Conservation (phyloP, 2,329 filamentous ascomycete species). For the Colletotrichum camelliae region DNA sequence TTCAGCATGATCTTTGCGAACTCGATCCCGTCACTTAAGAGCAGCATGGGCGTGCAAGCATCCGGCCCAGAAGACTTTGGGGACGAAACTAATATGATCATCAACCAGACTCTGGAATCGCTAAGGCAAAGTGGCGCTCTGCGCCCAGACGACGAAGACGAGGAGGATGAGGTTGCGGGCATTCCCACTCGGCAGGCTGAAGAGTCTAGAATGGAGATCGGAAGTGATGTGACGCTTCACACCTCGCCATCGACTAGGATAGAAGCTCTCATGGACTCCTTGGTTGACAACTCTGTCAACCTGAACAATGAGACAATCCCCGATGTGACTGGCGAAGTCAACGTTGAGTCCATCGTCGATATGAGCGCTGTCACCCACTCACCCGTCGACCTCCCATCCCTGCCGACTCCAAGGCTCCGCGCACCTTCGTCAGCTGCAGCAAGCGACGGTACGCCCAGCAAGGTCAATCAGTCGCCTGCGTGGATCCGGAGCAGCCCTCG, state of each 20-base stretch:
- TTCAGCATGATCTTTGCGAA: conserved; percentile 67
- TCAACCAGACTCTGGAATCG: conserved; percentile 59
- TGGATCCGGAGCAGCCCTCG: conserved; percentile 41
- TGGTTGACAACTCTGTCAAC: background rate
- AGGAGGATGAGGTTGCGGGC: conserved; percentile 15
- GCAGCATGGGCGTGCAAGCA: conserved; percentile 40
- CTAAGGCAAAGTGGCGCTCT: conserved; percentile 41
- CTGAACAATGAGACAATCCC: background rate
- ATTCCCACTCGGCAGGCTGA: background rate
- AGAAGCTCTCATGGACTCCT: background rate
- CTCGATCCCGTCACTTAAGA: conserved; percentile 57
- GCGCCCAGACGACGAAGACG: conserved; percentile 9
- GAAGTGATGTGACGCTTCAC: background rate
- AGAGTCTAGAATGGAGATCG: background rate
- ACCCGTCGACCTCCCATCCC: background rate
- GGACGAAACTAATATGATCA: conserved; percentile 61
- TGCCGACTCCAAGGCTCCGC: background rate
- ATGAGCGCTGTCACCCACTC: background rate
- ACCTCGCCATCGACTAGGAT: background rate
- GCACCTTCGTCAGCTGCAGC: background rate
- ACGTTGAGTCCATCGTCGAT: background rate
- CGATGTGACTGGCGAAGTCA: background rate
- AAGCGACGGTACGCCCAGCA: background rate
- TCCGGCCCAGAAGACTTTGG: conserved; percentile 52
- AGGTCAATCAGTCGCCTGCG: conserved; percentile 27